Percentiles rank a stretch among this genome's conserved stretches.
Evolutionary conservation across 805 yeast species (phyloP).

Genomic region (Kluyveromyces siamensis): DNA sequence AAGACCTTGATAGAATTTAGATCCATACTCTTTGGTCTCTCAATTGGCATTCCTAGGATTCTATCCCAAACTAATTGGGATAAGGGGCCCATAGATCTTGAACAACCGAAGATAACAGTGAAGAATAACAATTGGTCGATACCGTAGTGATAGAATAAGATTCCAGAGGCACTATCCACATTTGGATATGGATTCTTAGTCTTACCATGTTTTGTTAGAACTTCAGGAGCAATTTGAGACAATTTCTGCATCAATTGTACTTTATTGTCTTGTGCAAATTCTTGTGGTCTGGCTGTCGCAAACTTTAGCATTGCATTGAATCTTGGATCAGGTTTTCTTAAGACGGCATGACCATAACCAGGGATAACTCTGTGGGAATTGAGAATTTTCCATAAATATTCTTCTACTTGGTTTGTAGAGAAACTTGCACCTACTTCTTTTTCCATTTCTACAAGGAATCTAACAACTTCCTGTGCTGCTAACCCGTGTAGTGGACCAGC

Average conservation of each 20-base stretch:
- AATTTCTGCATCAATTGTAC: conserved; percentile 59
- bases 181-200: conserved; percentile 82
- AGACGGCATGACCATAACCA: conserved; percentile 84
- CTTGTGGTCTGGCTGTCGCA: conserved; percentile 42
- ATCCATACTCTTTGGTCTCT: conserved; percentile 55
- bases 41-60: conserved; percentile 67
- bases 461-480: conserved; percentile 80
- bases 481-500: conserved; percentile 87
- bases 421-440: conserved; percentile 31
- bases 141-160: conserved; percentile 72
- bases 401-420: conserved; percentile 44
- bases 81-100: conserved; percentile 72
- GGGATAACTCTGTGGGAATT: conserved; percentile 81
- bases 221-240: conserved; percentile 66
- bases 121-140: conserved; percentile 63
- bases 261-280: conserved; percentile 53
- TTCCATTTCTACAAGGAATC: conserved; percentile 60
- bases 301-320: conserved; percentile 66
- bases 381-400: conserved; percentile 69
- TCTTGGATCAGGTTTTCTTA: conserved; percentile 78
- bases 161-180: conserved; percentile 75
- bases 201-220: conserved; percentile 69
- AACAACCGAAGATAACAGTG: conserved; percentile 76
- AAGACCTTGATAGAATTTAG: conserved; percentile 11
- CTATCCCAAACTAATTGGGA: conserved; percentile 77